phyloP scores from a whole-genome alignment of 1,284 basidiomycete genomes.

The Trametes hirsuta region DNA sequence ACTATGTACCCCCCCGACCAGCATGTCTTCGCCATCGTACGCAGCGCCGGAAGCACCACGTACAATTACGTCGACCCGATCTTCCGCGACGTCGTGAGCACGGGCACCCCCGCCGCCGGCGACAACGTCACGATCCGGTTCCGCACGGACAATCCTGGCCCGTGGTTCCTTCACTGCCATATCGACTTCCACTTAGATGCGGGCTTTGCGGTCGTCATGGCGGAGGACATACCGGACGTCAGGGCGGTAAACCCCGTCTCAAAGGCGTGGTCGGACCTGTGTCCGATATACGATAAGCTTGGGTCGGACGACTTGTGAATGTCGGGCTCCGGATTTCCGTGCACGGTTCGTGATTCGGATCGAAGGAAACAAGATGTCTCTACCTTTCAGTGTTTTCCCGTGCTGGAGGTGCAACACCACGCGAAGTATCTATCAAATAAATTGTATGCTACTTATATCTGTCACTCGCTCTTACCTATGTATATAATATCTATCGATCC shows the following conservation, averaged over 20 bases:
- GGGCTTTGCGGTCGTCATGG: constrained; percentile 32
- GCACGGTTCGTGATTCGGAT: too few relatives aligned
- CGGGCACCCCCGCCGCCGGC: constrained; percentile 19
- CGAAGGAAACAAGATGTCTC: too few relatives aligned
- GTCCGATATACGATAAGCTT: constrained; percentile 24
- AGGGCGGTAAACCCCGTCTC: constrained; percentile 8
- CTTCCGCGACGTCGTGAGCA: constrained; percentile 30
- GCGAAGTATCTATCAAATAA: too few relatives aligned
- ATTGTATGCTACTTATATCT: too few relatives aligned
- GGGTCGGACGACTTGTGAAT: constrained; percentile 4
- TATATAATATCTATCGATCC: too few relatives aligned
- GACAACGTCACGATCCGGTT: constrained; percentile 35
- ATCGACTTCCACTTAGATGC: constrained; percentile 33
- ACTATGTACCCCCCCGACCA: neutral
- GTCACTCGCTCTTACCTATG: too few relatives aligned
- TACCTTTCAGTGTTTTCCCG: too few relatives aligned
- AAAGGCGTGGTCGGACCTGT: constrained; percentile 22
- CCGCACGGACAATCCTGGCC: constrained; percentile 29
- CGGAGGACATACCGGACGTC: constrained; percentile 27
- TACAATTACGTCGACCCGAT: constrained; percentile 45
- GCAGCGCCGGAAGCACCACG: constrained; percentile 22
- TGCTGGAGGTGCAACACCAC: too few relatives aligned
- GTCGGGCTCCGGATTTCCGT: neutral
- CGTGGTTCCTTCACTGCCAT: constrained; percentile 36
- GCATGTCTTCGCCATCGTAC: constrained; percentile 28